These are phyloP conservation scores for Termitomyces sp. DNA, from an alignment of 768 basidiomycete genomes.

Conservation along the genomic window DNA sequence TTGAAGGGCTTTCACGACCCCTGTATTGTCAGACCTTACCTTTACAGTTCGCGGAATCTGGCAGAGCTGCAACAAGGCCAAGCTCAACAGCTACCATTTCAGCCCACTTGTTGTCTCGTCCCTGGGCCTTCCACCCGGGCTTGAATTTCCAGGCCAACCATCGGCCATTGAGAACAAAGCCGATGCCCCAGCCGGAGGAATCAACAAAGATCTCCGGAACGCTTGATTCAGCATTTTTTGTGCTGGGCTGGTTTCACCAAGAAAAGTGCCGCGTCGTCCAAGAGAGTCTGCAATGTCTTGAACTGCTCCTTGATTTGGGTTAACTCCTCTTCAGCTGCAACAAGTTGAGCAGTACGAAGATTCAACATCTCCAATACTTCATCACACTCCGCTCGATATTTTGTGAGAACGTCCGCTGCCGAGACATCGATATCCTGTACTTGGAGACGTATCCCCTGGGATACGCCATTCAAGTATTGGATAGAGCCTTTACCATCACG, in stretches of 20 bases:
- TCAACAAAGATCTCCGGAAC: conserved; percentile 35
- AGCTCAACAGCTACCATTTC: conserved; percentile 46
- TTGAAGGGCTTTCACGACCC: conserved; percentile 34
- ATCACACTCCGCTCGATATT: conserved; percentile 22
- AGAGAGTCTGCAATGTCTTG: conserved; percentile 17
- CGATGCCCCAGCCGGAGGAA: conserved; percentile 43
- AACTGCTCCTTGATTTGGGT: conserved; percentile 21
- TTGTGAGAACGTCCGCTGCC: conserved; percentile 12
- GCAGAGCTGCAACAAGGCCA: conserved; percentile 28
- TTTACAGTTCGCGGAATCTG: conserved; percentile 22
- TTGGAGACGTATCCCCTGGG: conserved; percentile 16
- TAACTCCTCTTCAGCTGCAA: conserved; percentile 19
- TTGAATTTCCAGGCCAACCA: conserved; percentile 43
- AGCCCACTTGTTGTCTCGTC: conserved; percentile 40
- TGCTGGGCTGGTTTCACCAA: no score
- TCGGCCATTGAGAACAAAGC: conserved; percentile 29
- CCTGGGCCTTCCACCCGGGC: conserved; percentile 26
- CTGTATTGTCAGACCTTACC: conserved; percentile 41
- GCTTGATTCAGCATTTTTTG: background rate
- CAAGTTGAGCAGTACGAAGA: conserved; percentile 15
- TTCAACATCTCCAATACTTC: conserved; percentile 15
- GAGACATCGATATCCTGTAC: conserved; percentile 7
- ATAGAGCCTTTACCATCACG: conserved; percentile 15
- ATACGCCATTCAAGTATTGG: conserved; percentile 15
- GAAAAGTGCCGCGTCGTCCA: background rate